Conservation (phyloP, 305 asterid species). For the Withania somnifera region DNA sequence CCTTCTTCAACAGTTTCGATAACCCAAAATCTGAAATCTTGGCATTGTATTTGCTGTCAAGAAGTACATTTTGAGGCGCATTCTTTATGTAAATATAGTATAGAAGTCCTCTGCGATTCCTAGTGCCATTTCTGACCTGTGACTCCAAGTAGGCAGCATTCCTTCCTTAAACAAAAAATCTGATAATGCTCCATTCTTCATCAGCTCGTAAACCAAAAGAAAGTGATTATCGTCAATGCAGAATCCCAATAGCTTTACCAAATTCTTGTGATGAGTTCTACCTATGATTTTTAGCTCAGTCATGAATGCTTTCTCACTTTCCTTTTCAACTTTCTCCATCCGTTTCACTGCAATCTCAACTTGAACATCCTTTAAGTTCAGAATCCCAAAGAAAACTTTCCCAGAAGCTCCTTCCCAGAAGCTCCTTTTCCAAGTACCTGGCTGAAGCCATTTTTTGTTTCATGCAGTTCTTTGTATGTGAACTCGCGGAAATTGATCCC, state of each 20-base stretch:
- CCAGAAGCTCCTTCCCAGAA: constrained; percentile 10
- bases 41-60: constrained; percentile 1
- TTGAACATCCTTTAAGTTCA: not conserved
- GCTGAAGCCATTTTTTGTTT: not conserved
- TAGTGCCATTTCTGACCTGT: constrained; percentile 1
- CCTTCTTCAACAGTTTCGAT: constrained; percentile 10
- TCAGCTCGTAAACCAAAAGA: constrained; percentile 9
- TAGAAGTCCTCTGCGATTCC: constrained; percentile 15
- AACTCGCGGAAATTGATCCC: not conserved
- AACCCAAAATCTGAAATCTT: constrained; percentile 20
- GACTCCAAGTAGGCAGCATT: constrained; percentile 3
- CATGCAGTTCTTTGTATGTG: not conserved
- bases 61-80: constrained; percentile 16
- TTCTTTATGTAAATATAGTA: constrained; percentile 17
- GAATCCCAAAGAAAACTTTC: not conserved
- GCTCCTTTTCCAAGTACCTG: constrained; percentile 7
- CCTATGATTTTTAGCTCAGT: constrained; percentile 5
- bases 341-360: constrained; percentile 7
- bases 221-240: not conserved
- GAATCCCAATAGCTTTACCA: constrained; percentile 6
- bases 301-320: not conserved
- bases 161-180: constrained; percentile 3
- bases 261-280: constrained; percentile 3
- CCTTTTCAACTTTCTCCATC: not conserved
- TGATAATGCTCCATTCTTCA: constrained; percentile 14